phyloP scores from a whole-genome alignment of 1,139 yeast genomes.

The Casaregolazyma lundiana region DNA sequence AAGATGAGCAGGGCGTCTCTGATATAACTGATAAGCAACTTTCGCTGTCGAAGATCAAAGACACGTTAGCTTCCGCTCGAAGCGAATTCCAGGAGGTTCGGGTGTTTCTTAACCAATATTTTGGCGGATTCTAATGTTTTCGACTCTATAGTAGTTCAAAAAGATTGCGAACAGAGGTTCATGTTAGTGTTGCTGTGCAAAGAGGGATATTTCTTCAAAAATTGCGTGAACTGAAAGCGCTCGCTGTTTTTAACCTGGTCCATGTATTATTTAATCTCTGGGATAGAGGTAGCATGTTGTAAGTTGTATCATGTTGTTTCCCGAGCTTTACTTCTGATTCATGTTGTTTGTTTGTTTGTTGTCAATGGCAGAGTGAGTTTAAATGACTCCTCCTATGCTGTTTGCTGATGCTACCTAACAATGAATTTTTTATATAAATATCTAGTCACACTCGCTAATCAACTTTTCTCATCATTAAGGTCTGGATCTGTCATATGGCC shows the following conservation, averaged over 20 bases:
- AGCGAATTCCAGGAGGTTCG: constrained; percentile 34
- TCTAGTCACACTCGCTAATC: neutral
- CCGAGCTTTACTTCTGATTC: neutral
- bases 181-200: too few relatives aligned
- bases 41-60: constrained; percentile 27
- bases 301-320: neutral
- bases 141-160: neutral
- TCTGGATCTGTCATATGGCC: constrained; percentile 21
- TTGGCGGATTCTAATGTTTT: constrained; percentile 12
- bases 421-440: neutral
- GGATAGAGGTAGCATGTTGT: neutral
- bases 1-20: constrained; percentile 35
- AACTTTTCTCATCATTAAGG: neutral
- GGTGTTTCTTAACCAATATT: constrained; percentile 24
- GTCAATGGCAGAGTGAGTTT: neutral
- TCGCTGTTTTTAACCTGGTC: neutral
- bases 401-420: neutral
- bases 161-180: too few relatives aligned
- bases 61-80: constrained; percentile 28
- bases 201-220: too few relatives aligned
- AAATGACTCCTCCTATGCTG: too few relatives aligned
- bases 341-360: neutral
- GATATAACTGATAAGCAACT: constrained; percentile 28
- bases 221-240: neutral
- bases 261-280: constrained; percentile 1